A percentile compares a stretch with the other conserved stretches of the same genome.
Evolutionary conservation across 2,329 filamentous ascomycete genomes (phyloP).

Genomic region (Plectosphaerella plurivora): DNA sequence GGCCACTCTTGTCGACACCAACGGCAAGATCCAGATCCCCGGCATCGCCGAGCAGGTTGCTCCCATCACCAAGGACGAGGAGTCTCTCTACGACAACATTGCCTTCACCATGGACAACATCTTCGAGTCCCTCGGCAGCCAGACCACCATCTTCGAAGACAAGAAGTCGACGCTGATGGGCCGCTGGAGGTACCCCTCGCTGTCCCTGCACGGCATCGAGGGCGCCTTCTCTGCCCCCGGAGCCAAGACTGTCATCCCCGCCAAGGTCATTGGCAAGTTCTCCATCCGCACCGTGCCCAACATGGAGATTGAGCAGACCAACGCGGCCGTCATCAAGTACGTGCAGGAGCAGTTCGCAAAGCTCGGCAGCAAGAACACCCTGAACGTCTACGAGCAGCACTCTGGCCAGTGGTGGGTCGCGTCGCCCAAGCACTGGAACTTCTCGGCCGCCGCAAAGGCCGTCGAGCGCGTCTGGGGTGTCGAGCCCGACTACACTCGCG

Average conservation of each 20-base stretch:
- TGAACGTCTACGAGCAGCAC: conserved; percentile 80
- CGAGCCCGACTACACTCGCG: conserved; percentile 89
- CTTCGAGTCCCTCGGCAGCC: conserved; percentile 84
- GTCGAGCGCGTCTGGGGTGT: conserved; percentile 92
- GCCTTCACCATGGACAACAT: conserved; percentile 95
- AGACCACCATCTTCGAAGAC: conserved; percentile 79
- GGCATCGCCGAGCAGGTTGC: conserved; percentile 92
- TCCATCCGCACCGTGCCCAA: conserved; percentile 95
- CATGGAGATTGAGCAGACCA: conserved; percentile 92
- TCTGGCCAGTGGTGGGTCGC: conserved; percentile 99
- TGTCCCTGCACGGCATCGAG: conserved; percentile 92
- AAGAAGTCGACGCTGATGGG: conserved; percentile 94
- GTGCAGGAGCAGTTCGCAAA: conserved; percentile 81
- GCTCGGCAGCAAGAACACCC: conserved; percentile 85
- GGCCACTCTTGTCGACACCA: conserved; percentile 76
- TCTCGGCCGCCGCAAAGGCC: conserved; percentile 90
- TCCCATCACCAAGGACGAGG: conserved; percentile 80
- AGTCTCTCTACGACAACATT: conserved; percentile 81
- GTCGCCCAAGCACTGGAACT: conserved; percentile 98
- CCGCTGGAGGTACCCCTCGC: conserved; percentile 89
- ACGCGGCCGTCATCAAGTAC: conserved; percentile 77
- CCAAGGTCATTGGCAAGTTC: conserved; percentile 97
- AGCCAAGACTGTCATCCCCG: conserved; percentile 97
- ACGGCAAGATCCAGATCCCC: conserved; percentile 92
- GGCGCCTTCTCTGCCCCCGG: conserved; percentile 90